A percentile compares a stretch with the other conserved stretches of the same genome.
phyloP scores from a whole-genome alignment of 176 grass and related monocot species.

The Raddia guianensis region DNA sequence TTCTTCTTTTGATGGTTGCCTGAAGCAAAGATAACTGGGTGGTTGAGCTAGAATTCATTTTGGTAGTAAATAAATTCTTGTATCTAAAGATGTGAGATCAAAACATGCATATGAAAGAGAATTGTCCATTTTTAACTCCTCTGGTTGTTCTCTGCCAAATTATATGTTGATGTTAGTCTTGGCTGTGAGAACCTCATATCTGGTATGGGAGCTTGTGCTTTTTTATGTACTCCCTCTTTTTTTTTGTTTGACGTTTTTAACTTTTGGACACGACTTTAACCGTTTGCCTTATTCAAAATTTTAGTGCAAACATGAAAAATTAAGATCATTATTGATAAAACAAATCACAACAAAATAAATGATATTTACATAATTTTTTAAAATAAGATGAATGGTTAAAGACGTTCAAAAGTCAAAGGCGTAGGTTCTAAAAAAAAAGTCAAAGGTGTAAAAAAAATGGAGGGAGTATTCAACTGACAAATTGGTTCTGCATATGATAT shows the following conservation, averaged over 20 bases:
- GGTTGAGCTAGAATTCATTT: conserved; percentile 19
- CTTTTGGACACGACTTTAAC: too few relatives aligned
- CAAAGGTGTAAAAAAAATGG: too few relatives aligned
- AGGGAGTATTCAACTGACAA: background rate
- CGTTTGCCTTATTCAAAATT: too few relatives aligned
- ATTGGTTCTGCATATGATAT: background rate
- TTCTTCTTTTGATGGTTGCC: background rate
- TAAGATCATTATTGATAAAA: too few relatives aligned
- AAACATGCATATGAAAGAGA: background rate
- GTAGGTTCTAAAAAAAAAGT: too few relatives aligned
- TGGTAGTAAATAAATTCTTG: background rate
- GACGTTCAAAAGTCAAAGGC: too few relatives aligned
- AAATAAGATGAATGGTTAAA: too few relatives aligned
- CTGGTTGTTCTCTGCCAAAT: background rate
- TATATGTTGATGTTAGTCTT: background rate
- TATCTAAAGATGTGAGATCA: background rate
- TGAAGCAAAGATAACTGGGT: background rate
- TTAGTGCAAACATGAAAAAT: too few relatives aligned
- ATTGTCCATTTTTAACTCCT: background rate
- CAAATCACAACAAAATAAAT: too few relatives aligned
- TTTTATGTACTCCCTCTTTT: background rate
- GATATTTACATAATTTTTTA: too few relatives aligned
- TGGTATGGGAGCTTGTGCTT: background rate
- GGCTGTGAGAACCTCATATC: background rate
- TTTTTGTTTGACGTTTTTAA: too few relatives aligned